These are phyloP conservation scores for Kalaharituber pfeilii DNA, from an alignment of 2,329 filamentous ascomycete genomes.

Conservation along the genomic window DNA sequence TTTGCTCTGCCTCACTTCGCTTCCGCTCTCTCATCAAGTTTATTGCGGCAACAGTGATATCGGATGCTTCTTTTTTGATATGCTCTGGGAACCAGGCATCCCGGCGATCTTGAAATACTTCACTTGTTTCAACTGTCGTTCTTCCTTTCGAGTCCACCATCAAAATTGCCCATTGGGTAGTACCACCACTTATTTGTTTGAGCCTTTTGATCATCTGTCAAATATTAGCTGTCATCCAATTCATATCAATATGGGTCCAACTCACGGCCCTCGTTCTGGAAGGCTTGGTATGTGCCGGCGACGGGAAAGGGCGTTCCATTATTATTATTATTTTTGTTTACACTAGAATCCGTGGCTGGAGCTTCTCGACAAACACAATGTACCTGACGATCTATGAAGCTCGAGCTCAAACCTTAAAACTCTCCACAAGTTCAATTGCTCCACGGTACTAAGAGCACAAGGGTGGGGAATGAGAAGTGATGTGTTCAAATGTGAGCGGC, in stretches of 20 bases:
- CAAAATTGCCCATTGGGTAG: conserved; percentile 19
- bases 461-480: conserved; percentile 1
- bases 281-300: background rate
- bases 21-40: conserved; percentile 12
- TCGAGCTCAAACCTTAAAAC: conserved; percentile 2
- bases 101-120: conserved; percentile 17
- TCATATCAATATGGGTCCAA: background rate
- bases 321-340: conserved; percentile 2
- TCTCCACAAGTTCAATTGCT: background rate
- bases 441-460: background rate
- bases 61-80: conserved; percentile 16
- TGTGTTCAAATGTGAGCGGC: conserved; percentile 2
- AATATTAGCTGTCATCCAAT: background rate
- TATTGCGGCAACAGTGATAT: conserved; percentile 10
- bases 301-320: background rate
- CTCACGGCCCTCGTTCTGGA: background rate
- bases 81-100: conserved; percentile 20
- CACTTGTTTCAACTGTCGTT: conserved; percentile 13
- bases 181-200: conserved; percentile 11
- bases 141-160: conserved; percentile 20
- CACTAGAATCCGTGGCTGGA: background rate
- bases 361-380: background rate
- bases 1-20: conserved; percentile 12
- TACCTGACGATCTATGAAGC: conserved; percentile 2
- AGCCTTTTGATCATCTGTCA: conserved; percentile 11